Evolutionary conservation across 2,329 filamentous ascomycete genomes (phyloP), one percentile per base, ranked within the genome.

Genomic region (Fusarium floridanum): DNA sequence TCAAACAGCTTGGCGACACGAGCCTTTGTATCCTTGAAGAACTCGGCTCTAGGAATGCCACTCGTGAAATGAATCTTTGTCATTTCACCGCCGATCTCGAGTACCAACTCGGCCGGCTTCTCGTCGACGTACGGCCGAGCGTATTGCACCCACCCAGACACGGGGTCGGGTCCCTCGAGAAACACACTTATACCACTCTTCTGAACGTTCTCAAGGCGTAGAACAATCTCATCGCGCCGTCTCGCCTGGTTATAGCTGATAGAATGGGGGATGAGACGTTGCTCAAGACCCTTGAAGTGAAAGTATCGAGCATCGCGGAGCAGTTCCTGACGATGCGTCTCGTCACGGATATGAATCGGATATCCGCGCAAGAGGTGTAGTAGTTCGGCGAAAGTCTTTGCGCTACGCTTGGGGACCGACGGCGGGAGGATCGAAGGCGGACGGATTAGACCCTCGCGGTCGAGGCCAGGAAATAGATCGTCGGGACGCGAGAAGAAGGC

Each of bases 301-400:
- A 96, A 98, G 82, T 98, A 98, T 62, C 94, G 91, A 72, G 94
- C 97, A 82, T 98, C 96, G 45, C 94, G 89, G 2, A 98, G 85
- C 5, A 98, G 88, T 67, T 93, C 90, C 24, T 90, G 87, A 20
- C 96, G 91, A 79, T 98, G 96, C 3, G 88, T 87, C 73, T 95
- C 93, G 81, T 92, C 89, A 63, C 91, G 89, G 68, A 98, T 94
- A 24, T 92, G 87, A 2, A 98, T 83, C 0, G 94, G 92, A 81
- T 98, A 98, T 5, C 96, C 96, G 62, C 94, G 91, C 6, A 98
- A 86, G 43, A 98, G 85, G 76, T 94, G 93, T 14, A 98, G 84
- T 6, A 98, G 85, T 79, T 98, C 94, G 50, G 91, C 88, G 77
- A 98, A 98, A 5, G 91, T 92, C 41, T 95, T 92, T n/a, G 94